These are phyloP conservation scores for Nothophaeocryptopus gaeumannii DNA, from an alignment of 2,329 filamentous ascomycete genomes.

Conservation along the genomic window DNA sequence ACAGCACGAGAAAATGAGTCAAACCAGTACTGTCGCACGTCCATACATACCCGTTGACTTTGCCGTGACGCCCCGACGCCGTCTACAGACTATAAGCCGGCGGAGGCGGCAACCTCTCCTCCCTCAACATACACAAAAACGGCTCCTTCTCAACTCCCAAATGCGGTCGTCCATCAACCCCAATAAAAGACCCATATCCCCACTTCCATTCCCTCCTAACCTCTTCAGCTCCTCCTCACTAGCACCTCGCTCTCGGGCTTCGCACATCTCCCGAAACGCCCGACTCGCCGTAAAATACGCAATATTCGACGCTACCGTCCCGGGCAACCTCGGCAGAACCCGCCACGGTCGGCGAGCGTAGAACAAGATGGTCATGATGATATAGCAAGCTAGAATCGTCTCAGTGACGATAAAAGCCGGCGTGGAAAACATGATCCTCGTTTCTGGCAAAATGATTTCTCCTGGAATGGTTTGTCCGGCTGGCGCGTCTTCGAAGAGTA, in stretches of 20 bases:
- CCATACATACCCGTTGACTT: too few species aligned
- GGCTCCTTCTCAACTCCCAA: constrained; percentile 53
- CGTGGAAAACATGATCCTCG: constrained; percentile 50
- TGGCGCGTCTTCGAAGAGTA: constrained; percentile 35
- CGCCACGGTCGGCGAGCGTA: constrained; percentile 44
- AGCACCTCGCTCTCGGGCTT: too few species aligned
- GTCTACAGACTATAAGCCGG: too few species aligned
- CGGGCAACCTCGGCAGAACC: constrained; percentile 53
- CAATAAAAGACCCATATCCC: constrained; percentile 53
- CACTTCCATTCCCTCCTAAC: constrained; percentile 28
- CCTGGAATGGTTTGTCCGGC: constrained; percentile 18
- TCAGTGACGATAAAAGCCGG: constrained; percentile 49
- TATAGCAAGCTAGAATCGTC: constrained; percentile 44
- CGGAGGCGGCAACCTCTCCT: too few species aligned
- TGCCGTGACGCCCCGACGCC: too few species aligned
- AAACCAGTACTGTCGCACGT: too few species aligned
- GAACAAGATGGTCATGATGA: constrained; percentile 43
- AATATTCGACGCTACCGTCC: constrained; percentile 49
- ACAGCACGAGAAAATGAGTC: too few species aligned
- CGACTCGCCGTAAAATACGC: constrained; percentile 50
- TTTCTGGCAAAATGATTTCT: constrained; percentile 29
- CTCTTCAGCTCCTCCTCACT: not conserved
- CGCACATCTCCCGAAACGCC: constrained; percentile 43
- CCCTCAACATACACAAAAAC: too few species aligned
- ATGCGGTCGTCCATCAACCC: constrained; percentile 47